Percentiles rank a stretch among this genome's conserved stretches.
Conservation (phyloP, 2,329 filamentous ascomycete species). For the Hymenoscyphus repandus region DNA sequence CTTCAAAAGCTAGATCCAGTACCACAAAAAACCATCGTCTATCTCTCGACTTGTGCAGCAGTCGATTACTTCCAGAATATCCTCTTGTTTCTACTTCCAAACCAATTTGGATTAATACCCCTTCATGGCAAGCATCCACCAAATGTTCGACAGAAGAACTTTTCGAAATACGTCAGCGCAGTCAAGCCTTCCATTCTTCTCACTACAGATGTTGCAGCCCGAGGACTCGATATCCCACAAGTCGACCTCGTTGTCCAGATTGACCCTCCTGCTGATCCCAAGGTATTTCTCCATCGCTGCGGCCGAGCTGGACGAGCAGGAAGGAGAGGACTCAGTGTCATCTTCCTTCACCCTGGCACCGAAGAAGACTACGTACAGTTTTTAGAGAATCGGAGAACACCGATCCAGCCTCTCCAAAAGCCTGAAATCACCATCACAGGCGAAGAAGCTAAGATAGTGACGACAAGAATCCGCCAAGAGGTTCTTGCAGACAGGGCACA, state of each 20-base stretch:
- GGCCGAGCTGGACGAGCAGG: constrained; percentile 88
- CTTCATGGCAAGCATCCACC: constrained; percentile 90
- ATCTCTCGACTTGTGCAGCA: constrained; percentile 87
- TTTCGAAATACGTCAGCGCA: constrained; percentile 70
- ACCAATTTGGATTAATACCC: constrained; percentile 65
- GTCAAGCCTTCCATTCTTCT: constrained; percentile 74
- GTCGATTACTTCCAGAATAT: constrained; percentile 91
- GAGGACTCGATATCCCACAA: constrained; percentile 85
- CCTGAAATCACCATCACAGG: constrained; percentile 54
- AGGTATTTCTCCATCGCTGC: constrained; percentile 90
- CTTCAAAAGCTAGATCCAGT: constrained; percentile 63
- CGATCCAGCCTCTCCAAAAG: constrained; percentile 58
- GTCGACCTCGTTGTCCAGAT: constrained; percentile 89
- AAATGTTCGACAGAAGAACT: constrained; percentile 84
- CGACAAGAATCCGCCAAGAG: constrained; percentile 55
- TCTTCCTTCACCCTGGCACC: constrained; percentile 76
- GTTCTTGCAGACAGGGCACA: constrained; percentile 46
- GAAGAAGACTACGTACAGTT: constrained; percentile 92
- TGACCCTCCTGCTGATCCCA: constrained; percentile 80
- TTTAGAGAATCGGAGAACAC: constrained; percentile 80
- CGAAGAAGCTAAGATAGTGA: constrained; percentile 53
- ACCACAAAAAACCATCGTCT: constrained; percentile 83
- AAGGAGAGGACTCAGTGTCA: constrained; percentile 75
- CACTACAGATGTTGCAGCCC: constrained; percentile 87
- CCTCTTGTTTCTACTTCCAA: constrained; percentile 66